Percentiles rank a stretch among this genome's conserved stretches.
These are phyloP conservation scores for Harrya chromipes DNA, from an alignment of 768 basidiomycete species.

Conservation along the genomic window DNA sequence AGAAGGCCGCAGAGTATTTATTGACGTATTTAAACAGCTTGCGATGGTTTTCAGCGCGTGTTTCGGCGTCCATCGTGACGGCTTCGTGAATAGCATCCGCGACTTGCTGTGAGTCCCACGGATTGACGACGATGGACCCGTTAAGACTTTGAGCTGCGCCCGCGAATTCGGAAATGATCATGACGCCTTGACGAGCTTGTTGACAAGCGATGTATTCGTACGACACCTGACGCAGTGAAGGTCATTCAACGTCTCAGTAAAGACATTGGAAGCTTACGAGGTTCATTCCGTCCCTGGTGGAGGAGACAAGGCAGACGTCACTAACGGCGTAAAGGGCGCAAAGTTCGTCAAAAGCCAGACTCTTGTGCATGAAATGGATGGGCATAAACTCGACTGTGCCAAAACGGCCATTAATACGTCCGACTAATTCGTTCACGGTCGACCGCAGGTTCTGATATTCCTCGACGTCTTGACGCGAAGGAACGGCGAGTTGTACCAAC, in stretches of 20 bases:
- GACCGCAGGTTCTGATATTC: slow-evolving; percentile 98
- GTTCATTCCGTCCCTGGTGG: slow-evolving; percentile 98
- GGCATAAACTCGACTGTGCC: slow-evolving; percentile 99
- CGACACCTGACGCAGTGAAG: slow-evolving; percentile 65
- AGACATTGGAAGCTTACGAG: slow-evolving; percentile 53
- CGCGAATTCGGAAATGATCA: slow-evolving; percentile 98
- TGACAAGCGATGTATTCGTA: slow-evolving; percentile 99
- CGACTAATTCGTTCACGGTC: slow-evolving; percentile 96
- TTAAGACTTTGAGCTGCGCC: slow-evolving; percentile 96
- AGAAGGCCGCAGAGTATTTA: slow-evolving; percentile 91
- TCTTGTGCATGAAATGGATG: slow-evolving; percentile 99
- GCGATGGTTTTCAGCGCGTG: slow-evolving; percentile 86
- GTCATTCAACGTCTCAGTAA: slow-evolving; percentile 5
- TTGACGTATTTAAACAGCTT: slow-evolving; percentile 97
- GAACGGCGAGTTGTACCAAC: slow-evolving; percentile 94
- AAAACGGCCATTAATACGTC: slow-evolving; percentile 97
- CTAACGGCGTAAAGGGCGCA: slow-evolving; percentile 97
- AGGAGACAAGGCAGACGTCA: slow-evolving; percentile 94
- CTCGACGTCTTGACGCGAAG: slow-evolving; percentile 96
- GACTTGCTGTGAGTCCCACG: slow-evolving; percentile 98
- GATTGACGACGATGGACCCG: slow-evolving; percentile 96
- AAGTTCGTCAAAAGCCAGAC: slow-evolving; percentile 87
- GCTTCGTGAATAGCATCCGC: slow-evolving; percentile 97
- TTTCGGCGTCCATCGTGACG: slow-evolving; percentile 80
- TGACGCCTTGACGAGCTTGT: slow-evolving; percentile 86